A percentile compares a stretch with the other conserved stretches of the same genome.
Conservation (phyloP, 345 rosid species). For the Salix brachista region DNA sequence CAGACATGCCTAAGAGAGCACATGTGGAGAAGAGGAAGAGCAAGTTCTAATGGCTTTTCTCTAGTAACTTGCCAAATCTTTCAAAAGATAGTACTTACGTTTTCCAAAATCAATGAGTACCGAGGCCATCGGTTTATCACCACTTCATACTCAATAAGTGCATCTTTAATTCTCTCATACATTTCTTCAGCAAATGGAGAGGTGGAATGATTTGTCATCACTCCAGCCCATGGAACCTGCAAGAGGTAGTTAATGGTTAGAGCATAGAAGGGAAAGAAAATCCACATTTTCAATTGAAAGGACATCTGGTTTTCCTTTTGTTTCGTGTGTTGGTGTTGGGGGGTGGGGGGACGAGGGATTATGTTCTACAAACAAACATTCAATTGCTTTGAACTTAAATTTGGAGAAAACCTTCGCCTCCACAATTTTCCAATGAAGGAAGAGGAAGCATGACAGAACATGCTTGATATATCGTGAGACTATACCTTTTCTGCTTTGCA, state of each 20-base stretch:
- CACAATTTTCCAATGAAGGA: too few relatives aligned
- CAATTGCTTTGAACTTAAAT: too few relatives aligned
- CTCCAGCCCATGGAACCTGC: slow-evolving; percentile 88
- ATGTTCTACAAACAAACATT: too few relatives aligned
- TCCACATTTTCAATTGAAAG: neutral
- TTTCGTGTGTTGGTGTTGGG: neutral
- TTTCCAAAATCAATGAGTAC: slow-evolving; percentile 77
- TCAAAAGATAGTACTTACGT: slow-evolving; percentile 40
- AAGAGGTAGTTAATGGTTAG: slow-evolving; percentile 13
- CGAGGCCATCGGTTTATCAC: slow-evolving; percentile 94
- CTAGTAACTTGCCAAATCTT: neutral
- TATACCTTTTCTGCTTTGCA: slow-evolving; percentile 33
- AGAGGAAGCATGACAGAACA: neutral
- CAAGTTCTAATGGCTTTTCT: neutral
- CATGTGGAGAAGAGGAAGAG: neutral
- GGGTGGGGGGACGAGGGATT: neutral
- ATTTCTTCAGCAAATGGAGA: slow-evolving; percentile 95
- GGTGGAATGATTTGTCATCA: slow-evolving; percentile 74
- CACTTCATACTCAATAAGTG: slow-evolving; percentile 73
- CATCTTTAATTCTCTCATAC: slow-evolving; percentile 73
- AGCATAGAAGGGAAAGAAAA: neutral
- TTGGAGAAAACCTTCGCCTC: too few relatives aligned
- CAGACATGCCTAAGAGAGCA: neutral
- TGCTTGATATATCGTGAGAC: neutral
- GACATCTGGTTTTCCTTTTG: neutral